Percentiles rank a stretch among this genome's conserved stretches.
Evolutionary conservation across 768 basidiomycete species (phyloP).

Genomic region (Cyathus striatus): DNA sequence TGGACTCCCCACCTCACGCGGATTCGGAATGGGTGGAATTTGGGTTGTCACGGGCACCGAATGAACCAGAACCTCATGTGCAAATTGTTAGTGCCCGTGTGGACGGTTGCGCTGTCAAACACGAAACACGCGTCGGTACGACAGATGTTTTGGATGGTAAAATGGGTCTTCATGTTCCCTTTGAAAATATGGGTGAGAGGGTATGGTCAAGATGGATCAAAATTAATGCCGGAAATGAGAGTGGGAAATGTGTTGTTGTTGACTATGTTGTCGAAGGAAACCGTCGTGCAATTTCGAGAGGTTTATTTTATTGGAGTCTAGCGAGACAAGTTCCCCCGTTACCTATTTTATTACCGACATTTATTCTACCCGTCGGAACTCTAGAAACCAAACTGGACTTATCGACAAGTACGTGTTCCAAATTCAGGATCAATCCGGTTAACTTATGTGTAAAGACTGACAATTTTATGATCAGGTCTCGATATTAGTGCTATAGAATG

Average conservation of each 20-base stretch:
- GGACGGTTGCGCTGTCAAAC: constrained; percentile 60
- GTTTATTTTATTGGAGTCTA: too few species aligned
- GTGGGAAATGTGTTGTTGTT: constrained; percentile 48
- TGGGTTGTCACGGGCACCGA: constrained; percentile 41
- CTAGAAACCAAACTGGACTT: constrained; percentile 58
- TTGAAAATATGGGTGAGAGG: constrained; percentile 50
- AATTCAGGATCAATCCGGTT: too few species aligned
- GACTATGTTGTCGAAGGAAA: constrained; percentile 60
- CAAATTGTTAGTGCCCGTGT: constrained; percentile 56
- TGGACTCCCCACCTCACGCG: constrained; percentile 53
- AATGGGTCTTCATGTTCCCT: constrained; percentile 30
- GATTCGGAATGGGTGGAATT: constrained; percentile 77
- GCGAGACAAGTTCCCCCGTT: too few species aligned
- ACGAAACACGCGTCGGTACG: constrained; percentile 42
- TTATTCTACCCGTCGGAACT: constrained; percentile 61
- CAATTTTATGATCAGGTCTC: too few species aligned
- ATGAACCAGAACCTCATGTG: constrained; percentile 31
- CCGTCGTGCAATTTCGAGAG: too few species aligned
- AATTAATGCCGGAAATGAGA: constrained; percentile 46
- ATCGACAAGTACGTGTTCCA: constrained; percentile 42
- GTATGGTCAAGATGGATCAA: constrained; percentile 66
- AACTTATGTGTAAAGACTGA: too few species aligned
- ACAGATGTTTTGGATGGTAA: constrained; percentile 29
- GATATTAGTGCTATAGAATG: constrained; percentile 43
- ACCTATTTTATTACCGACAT: constrained; percentile 70